Percentiles rank a stretch among this genome's conserved stretches.
These are phyloP conservation scores for Fusarium euwallaceae DNA, from an alignment of 2,329 filamentous ascomycete genomes.

Conservation along the genomic window DNA sequence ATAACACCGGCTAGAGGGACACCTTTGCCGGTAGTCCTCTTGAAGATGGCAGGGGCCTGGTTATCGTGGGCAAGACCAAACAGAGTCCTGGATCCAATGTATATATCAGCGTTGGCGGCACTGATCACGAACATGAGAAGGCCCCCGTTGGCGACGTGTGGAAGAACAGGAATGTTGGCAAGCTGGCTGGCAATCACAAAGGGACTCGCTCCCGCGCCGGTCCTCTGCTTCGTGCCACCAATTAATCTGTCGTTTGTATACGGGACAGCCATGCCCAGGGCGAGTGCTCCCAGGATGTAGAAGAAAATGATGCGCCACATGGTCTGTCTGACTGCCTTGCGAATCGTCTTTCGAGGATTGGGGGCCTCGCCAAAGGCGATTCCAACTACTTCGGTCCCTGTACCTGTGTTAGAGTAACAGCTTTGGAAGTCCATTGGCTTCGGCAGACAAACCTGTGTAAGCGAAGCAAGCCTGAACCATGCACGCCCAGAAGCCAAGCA, in stretches of 20 bases:
- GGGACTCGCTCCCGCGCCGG: background rate
- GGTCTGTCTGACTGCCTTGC: background rate
- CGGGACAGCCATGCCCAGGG: background rate
- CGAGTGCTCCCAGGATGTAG: background rate
- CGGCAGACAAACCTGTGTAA: conserved; percentile 27
- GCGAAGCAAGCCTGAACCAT: conserved; percentile 56
- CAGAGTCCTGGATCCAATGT: background rate
- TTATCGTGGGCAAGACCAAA: background rate
- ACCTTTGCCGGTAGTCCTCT: background rate
- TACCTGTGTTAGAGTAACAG: background rate
- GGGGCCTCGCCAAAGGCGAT: background rate
- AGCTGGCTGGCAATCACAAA: background rate
- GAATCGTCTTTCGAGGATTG: background rate
- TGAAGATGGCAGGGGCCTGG: background rate
- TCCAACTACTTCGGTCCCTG: background rate
- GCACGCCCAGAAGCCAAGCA: conserved; percentile 57
- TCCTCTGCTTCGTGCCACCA: background rate
- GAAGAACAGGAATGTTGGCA: background rate
- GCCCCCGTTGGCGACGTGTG: background rate
- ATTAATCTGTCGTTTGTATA: background rate
- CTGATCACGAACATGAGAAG: background rate
- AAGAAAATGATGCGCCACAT: background rate
- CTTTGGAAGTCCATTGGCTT: no score
- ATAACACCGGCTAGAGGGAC: background rate
- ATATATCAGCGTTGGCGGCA: background rate